Conservation (phyloP, 179 eudicot species). For the Silene vulgaris region DNA sequence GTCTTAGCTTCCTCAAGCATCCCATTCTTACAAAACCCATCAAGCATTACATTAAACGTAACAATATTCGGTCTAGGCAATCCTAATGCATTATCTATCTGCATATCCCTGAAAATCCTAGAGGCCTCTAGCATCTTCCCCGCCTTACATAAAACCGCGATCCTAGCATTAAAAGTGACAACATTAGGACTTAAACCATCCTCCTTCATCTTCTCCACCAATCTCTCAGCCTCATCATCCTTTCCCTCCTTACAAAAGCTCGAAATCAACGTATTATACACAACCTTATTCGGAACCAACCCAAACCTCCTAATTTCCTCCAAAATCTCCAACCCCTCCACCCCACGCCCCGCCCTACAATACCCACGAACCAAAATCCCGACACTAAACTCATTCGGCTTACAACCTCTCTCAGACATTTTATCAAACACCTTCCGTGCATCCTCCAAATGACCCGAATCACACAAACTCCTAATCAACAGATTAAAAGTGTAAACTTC, state of each 20-base stretch:
- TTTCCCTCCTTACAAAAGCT: slow-evolving; percentile 68
- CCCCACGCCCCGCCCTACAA: slow-evolving; percentile 47
- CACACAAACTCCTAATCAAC: slow-evolving; percentile 58
- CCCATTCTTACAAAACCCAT: slow-evolving; percentile 66
- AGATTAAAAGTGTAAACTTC: slow-evolving; percentile 72
- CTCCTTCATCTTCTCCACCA: slow-evolving; percentile 71
- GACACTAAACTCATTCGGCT: slow-evolving; percentile 64
- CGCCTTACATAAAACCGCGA: slow-evolving; percentile 58
- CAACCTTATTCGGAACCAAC: slow-evolving; percentile 45
- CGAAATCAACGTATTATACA: slow-evolving; percentile 75
- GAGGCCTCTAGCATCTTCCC: slow-evolving; percentile 86
- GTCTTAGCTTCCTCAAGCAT: slow-evolving; percentile 77
- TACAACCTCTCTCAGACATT: slow-evolving; percentile 71
- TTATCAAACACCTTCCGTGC: slow-evolving; percentile 76
- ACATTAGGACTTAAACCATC: slow-evolving; percentile 68
- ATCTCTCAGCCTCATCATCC: slow-evolving; percentile 64
- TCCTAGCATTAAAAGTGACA: slow-evolving; percentile 86
- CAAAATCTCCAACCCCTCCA: slow-evolving; percentile 51
- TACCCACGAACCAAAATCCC: slow-evolving; percentile 84
- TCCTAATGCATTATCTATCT: slow-evolving; percentile 56
- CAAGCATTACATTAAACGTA: slow-evolving; percentile 66
- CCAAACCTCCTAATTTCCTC: slow-evolving; percentile 44
- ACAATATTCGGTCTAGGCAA: slow-evolving; percentile 62
- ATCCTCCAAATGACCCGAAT: slow-evolving; percentile 53
- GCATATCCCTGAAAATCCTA: slow-evolving; percentile 89